phyloP scores from a whole-genome alignment of 164 flowering plant genomes.

The Vitis vinifera region ASM3070453v1 NC_081817.1:7743001-7743500 shows the following conservation, averaged over 20 bases:
- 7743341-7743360: conserved; percentile 26
- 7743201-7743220: too few relatives aligned
- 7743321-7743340: conserved; percentile 28
- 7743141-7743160: too few relatives aligned
- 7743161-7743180: too few relatives aligned
- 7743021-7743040: too few relatives aligned
- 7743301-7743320: conserved; percentile 29
- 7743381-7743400: conserved; percentile 40
- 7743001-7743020: too few relatives aligned
- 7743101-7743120: too few relatives aligned
- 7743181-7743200: too few relatives aligned
- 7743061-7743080: too few relatives aligned
- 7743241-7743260: background rate
- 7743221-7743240: too few relatives aligned
- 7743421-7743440: conserved; percentile 24
- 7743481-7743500: background rate
- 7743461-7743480: conserved; percentile 24
- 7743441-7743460: conserved; percentile 42
- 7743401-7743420: conserved; percentile 21
- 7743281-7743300: conserved; percentile 25
- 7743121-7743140: too few relatives aligned
- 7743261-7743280: background rate
- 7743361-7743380: conserved; percentile 32
- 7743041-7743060: too few relatives aligned
- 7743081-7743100: too few relatives aligned